These are phyloP conservation scores for Penicillium aurantiogriseum DNA, from an alignment of 2,329 filamentous ascomycete species.

Conservation along the genomic window DNA sequence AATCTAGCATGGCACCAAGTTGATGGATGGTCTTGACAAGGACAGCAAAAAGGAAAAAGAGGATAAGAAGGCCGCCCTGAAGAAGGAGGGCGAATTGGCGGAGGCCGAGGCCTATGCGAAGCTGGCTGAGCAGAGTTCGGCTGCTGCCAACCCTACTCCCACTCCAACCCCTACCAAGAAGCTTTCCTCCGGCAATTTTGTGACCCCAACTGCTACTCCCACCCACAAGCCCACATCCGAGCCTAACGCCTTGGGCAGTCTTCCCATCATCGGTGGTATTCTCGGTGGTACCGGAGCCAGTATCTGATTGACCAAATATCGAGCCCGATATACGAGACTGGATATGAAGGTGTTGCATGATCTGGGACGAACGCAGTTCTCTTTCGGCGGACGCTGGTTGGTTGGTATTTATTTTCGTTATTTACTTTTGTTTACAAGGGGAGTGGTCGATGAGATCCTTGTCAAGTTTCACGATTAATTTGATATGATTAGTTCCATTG, in stretches of 20 bases:
- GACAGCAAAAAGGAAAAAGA: constrained; percentile 1
- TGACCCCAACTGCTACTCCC: constrained; percentile 18
- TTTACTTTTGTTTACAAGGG: not conserved
- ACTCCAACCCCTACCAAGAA: constrained; percentile 11
- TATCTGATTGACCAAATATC: constrained; percentile 10
- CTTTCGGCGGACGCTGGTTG: not conserved
- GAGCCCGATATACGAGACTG: not conserved
- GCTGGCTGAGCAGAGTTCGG: constrained; percentile 1
- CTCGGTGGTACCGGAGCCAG: constrained; percentile 16
- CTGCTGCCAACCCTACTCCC: constrained; percentile 5
- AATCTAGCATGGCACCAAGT: constrained; percentile 16
- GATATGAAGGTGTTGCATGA: not conserved
- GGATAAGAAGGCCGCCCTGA: constrained; percentile 6
- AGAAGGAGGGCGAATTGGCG: constrained; percentile 9
- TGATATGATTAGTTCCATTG: not conserved
- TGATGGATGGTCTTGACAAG: constrained; percentile 18
- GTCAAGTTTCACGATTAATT: not conserved
- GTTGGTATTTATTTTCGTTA: not conserved
- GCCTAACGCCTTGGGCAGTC: constrained; percentile 19
- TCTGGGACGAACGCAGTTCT: not conserved
- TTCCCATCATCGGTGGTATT: constrained; percentile 28
- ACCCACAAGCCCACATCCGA: constrained; percentile 15
- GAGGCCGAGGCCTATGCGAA: constrained; percentile 3
- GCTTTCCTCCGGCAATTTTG: constrained; percentile 22
- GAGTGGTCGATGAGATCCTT: not conserved